Evolutionary conservation across 306 rosid genomes (phyloP).

Genomic region (Crotalaria pallida): DNA sequence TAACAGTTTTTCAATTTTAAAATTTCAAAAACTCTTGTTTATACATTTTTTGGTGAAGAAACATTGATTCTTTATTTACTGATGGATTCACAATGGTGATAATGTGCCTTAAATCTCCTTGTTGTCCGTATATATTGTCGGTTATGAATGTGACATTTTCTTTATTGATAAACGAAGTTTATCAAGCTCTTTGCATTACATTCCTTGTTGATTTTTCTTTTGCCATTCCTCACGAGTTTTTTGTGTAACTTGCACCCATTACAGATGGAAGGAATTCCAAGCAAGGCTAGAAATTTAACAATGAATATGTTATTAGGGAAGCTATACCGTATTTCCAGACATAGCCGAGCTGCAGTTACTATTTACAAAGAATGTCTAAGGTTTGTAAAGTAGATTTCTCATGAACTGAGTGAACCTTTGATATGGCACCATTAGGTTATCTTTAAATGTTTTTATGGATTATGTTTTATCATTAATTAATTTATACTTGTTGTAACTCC

Average conservation of each 20-base stretch:
- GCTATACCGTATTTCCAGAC: conserved; percentile 75
- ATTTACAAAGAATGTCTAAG: conserved; percentile 96
- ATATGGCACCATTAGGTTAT: not conserved
- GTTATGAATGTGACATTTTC: not conserved
- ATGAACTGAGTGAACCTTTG: conserved; percentile 3
- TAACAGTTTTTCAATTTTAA: not conserved
- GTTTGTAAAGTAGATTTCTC: conserved; percentile 38
- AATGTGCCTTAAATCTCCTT: conserved; percentile 7
- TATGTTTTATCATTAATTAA: not conserved
- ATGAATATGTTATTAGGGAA: conserved; percentile 90
- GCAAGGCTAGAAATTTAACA: conserved; percentile 76
- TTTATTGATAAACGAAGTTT: not conserved
- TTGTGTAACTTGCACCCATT: conserved; percentile 22
- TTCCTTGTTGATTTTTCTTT: conserved; percentile 7
- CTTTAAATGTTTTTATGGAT: not conserved
- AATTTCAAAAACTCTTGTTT: not conserved
- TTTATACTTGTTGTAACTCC: not conserved
- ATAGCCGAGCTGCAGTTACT: conserved; percentile 80
- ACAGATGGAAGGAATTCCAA: conserved; percentile 94
- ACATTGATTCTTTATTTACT: not conserved
- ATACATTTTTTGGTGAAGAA: conserved; percentile 8
- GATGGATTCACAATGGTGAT: not conserved
- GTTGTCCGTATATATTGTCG: conserved; percentile 9
- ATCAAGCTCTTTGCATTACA: not conserved
- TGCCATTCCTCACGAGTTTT: conserved; percentile 13